These are phyloP conservation scores for Coemansia interrupta DNA, from an alignment of 192 early-diverging fungal species.

Conservation along the genomic window DNA sequence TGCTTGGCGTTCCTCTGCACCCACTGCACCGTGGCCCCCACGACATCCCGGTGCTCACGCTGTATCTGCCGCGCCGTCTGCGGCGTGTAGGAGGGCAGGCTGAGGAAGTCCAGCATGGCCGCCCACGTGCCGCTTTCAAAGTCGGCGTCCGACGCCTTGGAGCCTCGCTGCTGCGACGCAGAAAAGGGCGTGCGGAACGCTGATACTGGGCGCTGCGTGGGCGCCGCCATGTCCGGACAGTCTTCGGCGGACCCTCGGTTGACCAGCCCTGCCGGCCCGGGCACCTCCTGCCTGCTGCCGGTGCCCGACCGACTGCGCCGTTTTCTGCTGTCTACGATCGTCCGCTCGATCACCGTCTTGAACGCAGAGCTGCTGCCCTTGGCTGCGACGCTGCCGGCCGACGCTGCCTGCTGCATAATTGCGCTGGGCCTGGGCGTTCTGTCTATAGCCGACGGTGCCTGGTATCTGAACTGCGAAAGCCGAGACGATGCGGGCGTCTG, in stretches of 20 bases:
- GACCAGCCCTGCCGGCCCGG: constrained; percentile 35
- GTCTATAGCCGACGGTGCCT: too few species aligned
- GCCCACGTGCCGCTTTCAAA: constrained; percentile 49
- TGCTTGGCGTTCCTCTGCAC: constrained; percentile 17
- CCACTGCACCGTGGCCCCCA: constrained; percentile 25
- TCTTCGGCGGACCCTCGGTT: not conserved
- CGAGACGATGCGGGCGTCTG: too few species aligned
- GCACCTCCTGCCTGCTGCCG: constrained; percentile 19
- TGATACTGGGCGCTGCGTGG: constrained; percentile 27
- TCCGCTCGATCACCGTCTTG: constrained; percentile 4
- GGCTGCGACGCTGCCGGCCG: not conserved
- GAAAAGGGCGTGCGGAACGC: constrained; percentile 35
- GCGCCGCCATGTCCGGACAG: not conserved
- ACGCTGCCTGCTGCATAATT: not conserved
- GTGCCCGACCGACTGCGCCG: not conserved
- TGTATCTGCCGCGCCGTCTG: constrained; percentile 13
- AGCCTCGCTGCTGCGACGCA: constrained; percentile 7
- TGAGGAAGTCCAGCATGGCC: constrained; percentile 37
- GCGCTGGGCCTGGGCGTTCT: too few species aligned
- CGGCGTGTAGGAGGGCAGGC: constrained; percentile 29
- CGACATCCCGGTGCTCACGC: constrained; percentile 1
- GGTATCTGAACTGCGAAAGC: too few species aligned
- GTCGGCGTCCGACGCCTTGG: constrained; percentile 23
- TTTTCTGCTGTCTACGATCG: constrained; percentile 15
- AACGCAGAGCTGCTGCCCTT: not conserved